Conservation (phyloP, 83 land plant genomes). For the Diphasiastrum complanatum region DNA sequence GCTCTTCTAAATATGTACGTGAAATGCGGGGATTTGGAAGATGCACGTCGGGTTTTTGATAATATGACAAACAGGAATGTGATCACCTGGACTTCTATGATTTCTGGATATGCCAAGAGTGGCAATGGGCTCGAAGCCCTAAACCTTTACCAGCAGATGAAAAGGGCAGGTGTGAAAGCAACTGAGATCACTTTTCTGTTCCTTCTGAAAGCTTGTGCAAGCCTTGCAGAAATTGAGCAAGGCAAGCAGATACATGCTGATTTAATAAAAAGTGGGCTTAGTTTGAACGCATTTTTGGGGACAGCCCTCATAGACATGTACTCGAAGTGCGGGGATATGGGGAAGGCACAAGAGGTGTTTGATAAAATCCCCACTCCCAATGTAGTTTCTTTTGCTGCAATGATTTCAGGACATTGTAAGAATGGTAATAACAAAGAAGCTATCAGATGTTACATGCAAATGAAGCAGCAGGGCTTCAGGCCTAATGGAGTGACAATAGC, state of each 20-base stretch:
- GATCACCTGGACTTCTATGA: constrained; percentile 47
- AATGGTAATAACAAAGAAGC: background rate
- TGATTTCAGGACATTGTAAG: background rate
- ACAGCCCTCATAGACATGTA: constrained; percentile 35
- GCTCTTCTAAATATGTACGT: constrained; percentile 44
- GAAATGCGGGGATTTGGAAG: constrained; percentile 40
- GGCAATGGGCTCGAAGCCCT: constrained; percentile 35
- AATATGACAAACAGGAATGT: constrained; percentile 30
- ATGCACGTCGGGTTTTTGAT: constrained; percentile 28
- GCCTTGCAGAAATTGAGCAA: constrained; percentile 3
- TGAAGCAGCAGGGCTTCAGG: background rate
- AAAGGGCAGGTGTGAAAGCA: constrained; percentile 24
- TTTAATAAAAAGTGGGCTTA: background rate
- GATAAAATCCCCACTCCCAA: background rate
- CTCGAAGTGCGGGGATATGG: background rate
- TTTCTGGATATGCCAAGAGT: constrained; percentile 41
- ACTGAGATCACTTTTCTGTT: constrained; percentile 22
- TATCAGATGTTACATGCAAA: background rate
- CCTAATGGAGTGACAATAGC: background rate
- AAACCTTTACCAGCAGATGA: constrained; percentile 35
- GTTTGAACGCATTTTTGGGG: background rate
- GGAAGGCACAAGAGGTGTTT: background rate
- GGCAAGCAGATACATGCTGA: constrained; percentile 6
- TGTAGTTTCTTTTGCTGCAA: background rate
- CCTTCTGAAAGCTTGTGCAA: constrained; percentile 11